A percentile compares a stretch with the other conserved stretches of the same genome.
phyloP scores from a whole-genome alignment of 164 flowering plant species.

The Platanus orientalis region DNA sequence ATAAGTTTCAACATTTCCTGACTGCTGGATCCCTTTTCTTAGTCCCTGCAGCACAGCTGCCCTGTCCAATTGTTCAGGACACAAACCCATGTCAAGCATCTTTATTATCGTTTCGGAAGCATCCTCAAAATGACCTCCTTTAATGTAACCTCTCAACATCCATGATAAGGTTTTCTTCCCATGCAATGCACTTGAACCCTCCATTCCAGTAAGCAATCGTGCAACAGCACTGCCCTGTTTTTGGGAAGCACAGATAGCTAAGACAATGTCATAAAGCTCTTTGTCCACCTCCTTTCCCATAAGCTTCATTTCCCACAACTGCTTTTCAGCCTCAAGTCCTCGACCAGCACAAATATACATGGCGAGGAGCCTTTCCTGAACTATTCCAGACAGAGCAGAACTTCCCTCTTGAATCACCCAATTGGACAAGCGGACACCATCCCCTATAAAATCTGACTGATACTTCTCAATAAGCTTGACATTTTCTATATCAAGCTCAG shows the following conservation, averaged over 20 bases:
- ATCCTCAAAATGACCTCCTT: constrained; percentile 73
- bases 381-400: constrained; percentile 42
- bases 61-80: constrained; percentile 74
- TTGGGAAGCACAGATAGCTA: constrained; percentile 91
- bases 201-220: constrained; percentile 61
- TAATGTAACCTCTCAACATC: constrained; percentile 84
- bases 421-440: constrained; percentile 52
- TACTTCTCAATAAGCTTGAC: constrained; percentile 52
- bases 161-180: constrained; percentile 73
- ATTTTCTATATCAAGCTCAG: constrained; percentile 57
- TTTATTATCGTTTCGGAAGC: constrained; percentile 66
- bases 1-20: constrained; percentile 56
- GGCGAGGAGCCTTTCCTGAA: constrained; percentile 83
- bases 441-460: constrained; percentile 66
- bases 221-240: constrained; percentile 49
- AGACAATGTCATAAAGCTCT: constrained; percentile 71
- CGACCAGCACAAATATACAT: constrained; percentile 91
- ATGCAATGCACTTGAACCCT: constrained; percentile 34
- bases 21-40: constrained; percentile 47
- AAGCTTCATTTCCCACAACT: constrained; percentile 91
- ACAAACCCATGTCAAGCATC: constrained; percentile 73
- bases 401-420: constrained; percentile 69
- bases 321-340: constrained; percentile 77
- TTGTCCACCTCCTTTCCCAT: constrained; percentile 69
- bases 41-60: constrained; percentile 85